Evolutionary conservation across 257 asterid genomes (phyloP), one percentile per base, ranked within the genome.

Genomic region (Capsicum rhomboideum): DNA sequence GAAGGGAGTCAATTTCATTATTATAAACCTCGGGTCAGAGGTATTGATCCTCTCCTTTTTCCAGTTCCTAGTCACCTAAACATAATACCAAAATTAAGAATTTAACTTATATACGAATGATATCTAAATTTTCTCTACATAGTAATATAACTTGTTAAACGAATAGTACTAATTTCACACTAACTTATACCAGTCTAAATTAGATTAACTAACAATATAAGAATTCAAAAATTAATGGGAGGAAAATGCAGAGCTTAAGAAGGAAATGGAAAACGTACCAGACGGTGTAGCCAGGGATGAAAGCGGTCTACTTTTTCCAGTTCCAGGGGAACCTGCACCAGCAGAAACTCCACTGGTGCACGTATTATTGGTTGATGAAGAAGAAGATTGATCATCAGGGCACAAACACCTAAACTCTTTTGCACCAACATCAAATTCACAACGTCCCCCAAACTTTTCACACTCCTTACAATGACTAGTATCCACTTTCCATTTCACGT

Each of bases 371-470:
- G 31, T 17, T 0, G 79, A 37, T 12, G 63, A 66, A 11, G 84
- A 85, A 55, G 86, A 87, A 61, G 84, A 6, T 46, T 71, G 85
- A 84, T 83, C 83, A n/a, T 26, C 61, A n/a, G 89, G 83, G 83
- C 95, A 93, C 23, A 85, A 83, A 86, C 97, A 93, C 31, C 82
- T 84, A 37, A 91, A 93, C 80, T 66, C 34, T 59, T 87, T 83
- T 16, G 79, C 58, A 4, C 28, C 84, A 3, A 37, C 79, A 75
- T 84, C 89, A 61, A 44, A 86, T 13, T 94, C 94, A 67, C 97
- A 93, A 40, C 84, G 87, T 78, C 97, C 97, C 1, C 90, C 86
- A 4, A 92, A 90, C 79, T 78, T 84, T 87, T 79, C 85, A 86
- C 95, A 92, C 53, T 50, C 85, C 6, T 29, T 78, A 85, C 97